Evolutionary conservation across 2,329 filamentous ascomycete species (phyloP).

Genomic region (Cercospora sesami): DNA sequence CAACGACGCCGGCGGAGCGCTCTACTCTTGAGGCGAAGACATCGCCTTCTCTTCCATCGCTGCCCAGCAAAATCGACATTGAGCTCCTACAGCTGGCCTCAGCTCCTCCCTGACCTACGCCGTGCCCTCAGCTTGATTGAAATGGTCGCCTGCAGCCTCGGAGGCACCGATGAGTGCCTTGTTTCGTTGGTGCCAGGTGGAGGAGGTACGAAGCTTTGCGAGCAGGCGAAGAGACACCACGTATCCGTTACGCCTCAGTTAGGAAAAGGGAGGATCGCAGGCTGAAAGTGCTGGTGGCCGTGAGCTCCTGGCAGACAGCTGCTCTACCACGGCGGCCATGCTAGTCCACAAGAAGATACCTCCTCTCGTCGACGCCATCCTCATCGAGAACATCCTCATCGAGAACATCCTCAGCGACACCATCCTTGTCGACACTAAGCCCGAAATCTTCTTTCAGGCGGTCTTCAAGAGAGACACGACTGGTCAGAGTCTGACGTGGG

Average conservation of each 20-base stretch:
- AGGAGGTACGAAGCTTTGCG: neutral
- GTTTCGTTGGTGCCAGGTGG: fast-evolving
- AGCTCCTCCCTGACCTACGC: neutral
- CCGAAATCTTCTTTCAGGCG: neutral
- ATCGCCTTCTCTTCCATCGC: no score
- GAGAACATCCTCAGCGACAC: no score
- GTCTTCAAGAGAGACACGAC: neutral
- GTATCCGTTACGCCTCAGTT: neutral
- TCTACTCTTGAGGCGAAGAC: neutral
- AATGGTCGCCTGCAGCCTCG: neutral
- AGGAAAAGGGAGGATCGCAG: neutral
- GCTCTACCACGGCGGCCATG: neutral
- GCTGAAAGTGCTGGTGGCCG: neutral
- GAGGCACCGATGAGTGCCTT: neutral
- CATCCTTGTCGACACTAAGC: neutral
- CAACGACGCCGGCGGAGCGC: neutral
- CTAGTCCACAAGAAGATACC: neutral
- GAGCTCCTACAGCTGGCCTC: neutral
- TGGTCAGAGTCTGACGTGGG: neutral
- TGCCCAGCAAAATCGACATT: neutral
- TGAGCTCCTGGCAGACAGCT: neutral
- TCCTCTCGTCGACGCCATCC: no score
- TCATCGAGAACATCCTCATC: no score
- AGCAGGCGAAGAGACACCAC: neutral
- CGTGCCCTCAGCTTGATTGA: neutral